Evolutionary conservation across 495 filamentous ascomycete genomes (phyloP), one percentile per base, ranked within the genome.

Genomic region (Penicillium arizonense): DNA sequence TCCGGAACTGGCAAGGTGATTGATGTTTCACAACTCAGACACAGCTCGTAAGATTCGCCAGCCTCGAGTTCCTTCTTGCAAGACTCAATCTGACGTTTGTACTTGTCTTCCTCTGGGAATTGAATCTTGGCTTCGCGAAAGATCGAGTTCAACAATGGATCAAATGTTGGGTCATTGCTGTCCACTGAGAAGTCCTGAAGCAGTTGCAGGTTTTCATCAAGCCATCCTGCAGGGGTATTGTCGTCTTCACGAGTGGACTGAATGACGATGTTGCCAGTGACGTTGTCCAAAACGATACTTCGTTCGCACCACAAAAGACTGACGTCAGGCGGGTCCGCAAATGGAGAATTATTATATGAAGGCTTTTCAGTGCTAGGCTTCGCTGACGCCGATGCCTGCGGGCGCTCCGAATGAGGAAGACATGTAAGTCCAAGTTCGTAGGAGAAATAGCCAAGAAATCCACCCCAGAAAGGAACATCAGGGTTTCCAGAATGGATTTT

Each of bases 41-140:
- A 97, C 16, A 98, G 80, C 64, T 98, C 94, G 70, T 98, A 98
- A 3, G 91, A 95, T 43, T 96, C 83, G 3, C 94, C 94, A 0
- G 82, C 77, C 5, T 82, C 75, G 48, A 98, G 87, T 56, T 80
- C 77, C 13, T 80, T 76, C 59, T 95, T 86, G 61, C 90, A 94
- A 18, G 68, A 56, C n/a, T 69, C 70, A 20, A 97, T 83, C 62
- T 87, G 83, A 3, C 64, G 54, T 49, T 83, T 78, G 67, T 91
- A 91, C 26, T 76, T 75, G 16, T 64, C 34, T 13, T 83, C 74
- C 5, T 77, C 61, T 1, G 86, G 87, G 16, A 76, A 67, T 2
- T 44, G 53, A 13, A 76, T 62, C 7, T 63, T 58, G 18, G 56
- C 61, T 36, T 63, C 44, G n/a, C 57, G 44, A 23, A 76, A 55